Evolutionary conservation across 148 eudicot species (phyloP), one percentile per base, ranked within the genome.

Genomic region (Salicornia ramosissima): DNA sequence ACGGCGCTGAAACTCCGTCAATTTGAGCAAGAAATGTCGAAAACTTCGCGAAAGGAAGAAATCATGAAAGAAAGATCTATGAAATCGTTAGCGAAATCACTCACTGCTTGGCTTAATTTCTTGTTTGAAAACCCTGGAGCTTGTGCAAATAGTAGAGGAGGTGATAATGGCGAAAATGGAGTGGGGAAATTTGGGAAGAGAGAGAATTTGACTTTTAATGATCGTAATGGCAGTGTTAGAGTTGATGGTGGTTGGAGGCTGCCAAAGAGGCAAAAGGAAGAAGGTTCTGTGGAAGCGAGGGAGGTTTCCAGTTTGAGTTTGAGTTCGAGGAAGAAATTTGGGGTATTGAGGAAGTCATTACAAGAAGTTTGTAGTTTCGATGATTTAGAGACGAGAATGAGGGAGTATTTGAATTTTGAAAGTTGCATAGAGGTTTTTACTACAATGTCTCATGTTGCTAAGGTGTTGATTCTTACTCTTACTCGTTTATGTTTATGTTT

Each of bases 21-120:
- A 0, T 80, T 94, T 52, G 92, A 94, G 80, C 77, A 83, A 4
- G 92, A 94, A 74, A 90, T 88, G 64, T 81, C 87, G 16, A 80
- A 86, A 52, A 87, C 97, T 1, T 85, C 91, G 10, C 77, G 96
- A 4, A 90, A 83, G 70, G 88, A 82, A 52, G 79, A 81, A 25
- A 46, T 68, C 4, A 81, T 83, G 70, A 94, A 90, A 67, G 92
- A 84, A 36, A 83, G 81, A 18, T 84, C 92, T 0, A 62, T 88
- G 60, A 90, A 76, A 51, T 87, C 91, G 5, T 40, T 94, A 0
- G 85, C 92, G 8, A 88, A 82, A 7, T 86, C 98, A 6, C 80
- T 94, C 57, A 80, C 96, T 33, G 92, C 79, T 30, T 94, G 98
- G 98, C 83, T 94, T 8, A 90, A 90, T 79, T 94, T 88, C 79